Base-by-base conservation (phyloP, 345 rosid genomes). In the Dipteronia dyeriana region DNA sequence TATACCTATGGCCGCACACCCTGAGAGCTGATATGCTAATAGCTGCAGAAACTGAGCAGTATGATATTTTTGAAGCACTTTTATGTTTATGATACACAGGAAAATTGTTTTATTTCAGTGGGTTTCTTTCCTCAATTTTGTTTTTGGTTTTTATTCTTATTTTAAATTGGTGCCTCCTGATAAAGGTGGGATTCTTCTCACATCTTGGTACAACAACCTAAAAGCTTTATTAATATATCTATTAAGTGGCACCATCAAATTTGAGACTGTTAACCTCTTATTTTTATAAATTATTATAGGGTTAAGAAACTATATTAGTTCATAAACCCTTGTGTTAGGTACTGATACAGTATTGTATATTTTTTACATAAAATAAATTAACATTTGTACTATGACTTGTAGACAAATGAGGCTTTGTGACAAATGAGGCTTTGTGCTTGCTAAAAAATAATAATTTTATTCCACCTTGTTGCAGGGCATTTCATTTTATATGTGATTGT, bases 121-220 rank as follows among this genome's bases (percentile, higher is more conserved):
- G 14, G 14, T 11, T 12, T 20, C 56, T 43, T 22, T 68, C 10
- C 26, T 12, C 13, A 22, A 43, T 43, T 26, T 20, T 43, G 54
- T 41, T 68, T 20, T 4, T 34, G 38, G 38, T 6, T 68, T 68
- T 9, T 41, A 43, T 41, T 43, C 38, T 43, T 68, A 41, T 68
- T 68, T 6, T 19, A 9, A 5, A 13, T 20, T 11, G 34, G 20
- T 41, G 19, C 56, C 31, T 43, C 54, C 47, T 34, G 47, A 17
- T 34, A 34, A 65, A 31, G 68, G 45, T 45, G 57, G 71, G 57
- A 12, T 70, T 25, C 59, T 69, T 69, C 60, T 17, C 17, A 41
- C 70, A 10, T 66, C 51, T 67, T 41, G 19, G 31, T 41, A 20
- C 31, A 66, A n/a, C 51, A 9, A 38, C 7, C 49, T 66, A 38